These are phyloP conservation scores for Melocanna baccifera DNA, from an alignment of 176 grass and related monocot genomes.

Conservation along the genomic window DNA sequence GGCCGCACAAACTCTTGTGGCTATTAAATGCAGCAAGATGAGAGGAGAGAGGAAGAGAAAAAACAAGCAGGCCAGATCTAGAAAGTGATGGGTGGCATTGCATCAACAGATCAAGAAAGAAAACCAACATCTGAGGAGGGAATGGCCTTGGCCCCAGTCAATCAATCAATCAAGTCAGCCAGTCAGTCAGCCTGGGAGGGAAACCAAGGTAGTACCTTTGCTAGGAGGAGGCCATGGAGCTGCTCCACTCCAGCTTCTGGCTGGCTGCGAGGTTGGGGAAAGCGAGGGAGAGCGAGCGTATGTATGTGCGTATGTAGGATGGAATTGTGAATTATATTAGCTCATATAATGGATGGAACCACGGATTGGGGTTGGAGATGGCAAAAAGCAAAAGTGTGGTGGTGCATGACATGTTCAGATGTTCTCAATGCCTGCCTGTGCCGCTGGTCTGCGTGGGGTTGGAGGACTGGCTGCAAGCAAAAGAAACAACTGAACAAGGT, in stretches of 20 bases:
- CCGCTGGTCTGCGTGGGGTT: neutral
- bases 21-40: conserved; percentile 16
- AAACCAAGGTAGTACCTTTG: conserved; percentile 25
- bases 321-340: neutral
- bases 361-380: conserved; percentile 16
- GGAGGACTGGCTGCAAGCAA: neutral
- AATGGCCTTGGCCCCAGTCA: neutral
- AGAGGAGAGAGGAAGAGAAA: neutral
- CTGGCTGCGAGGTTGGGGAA: neutral
- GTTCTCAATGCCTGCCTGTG: neutral
- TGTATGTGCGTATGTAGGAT: neutral
- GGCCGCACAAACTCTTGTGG: conserved; percentile 8
- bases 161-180: conserved; percentile 16
- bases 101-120: conserved; percentile 33
- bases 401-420: no score
- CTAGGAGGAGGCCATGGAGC: conserved; percentile 11
- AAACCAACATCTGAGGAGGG: neutral
- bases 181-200: neutral
- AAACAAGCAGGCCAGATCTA: conserved; percentile 7
- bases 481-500: conserved; percentile 14
- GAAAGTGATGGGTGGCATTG: conserved; percentile 26
- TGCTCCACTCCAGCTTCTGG: neutral
- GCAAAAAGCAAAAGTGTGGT: conserved; percentile 18
- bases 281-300: neutral
- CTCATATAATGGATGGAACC: conserved; percentile 1